These are phyloP conservation scores for Coprinellus micaceus DNA, from an alignment of 768 basidiomycete species.

Conservation along the genomic window DNA sequence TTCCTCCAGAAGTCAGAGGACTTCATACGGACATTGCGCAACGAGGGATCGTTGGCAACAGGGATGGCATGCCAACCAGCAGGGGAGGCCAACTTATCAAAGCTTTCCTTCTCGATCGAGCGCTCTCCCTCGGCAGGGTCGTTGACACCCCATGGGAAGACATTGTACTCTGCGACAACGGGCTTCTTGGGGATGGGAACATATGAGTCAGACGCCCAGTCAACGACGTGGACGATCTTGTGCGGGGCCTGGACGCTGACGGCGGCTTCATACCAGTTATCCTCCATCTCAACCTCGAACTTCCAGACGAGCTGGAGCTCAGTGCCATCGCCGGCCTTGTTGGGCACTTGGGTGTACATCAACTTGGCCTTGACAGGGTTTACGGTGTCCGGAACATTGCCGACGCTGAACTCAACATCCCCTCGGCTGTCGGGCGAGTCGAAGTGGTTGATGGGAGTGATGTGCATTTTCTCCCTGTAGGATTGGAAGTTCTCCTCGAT, in stretches of 20 bases:
- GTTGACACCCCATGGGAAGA: slow-evolving; percentile 81
- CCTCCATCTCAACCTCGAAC: slow-evolving; percentile 90
- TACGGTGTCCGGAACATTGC: slow-evolving; percentile 72
- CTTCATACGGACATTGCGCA: slow-evolving; percentile 21
- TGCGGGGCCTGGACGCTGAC: slow-evolving; percentile 74
- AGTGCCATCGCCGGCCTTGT: slow-evolving; percentile 49
- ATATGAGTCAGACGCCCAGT: slow-evolving; percentile 87
- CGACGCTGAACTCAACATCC: slow-evolving; percentile 37
- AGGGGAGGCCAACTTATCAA: slow-evolving; percentile 78
- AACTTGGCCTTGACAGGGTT: slow-evolving; percentile 77
- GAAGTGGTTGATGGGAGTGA: slow-evolving; percentile 41
- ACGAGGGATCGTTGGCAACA: slow-evolving; percentile 59
- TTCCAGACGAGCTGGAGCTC: slow-evolving; percentile 81
- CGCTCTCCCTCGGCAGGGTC: slow-evolving; percentile 76
- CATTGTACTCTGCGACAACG: slow-evolving; percentile 53
- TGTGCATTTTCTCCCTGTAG: slow-evolving; percentile 48
- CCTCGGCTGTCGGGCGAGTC: slow-evolving; percentile 37
- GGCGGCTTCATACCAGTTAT: slow-evolving; percentile 95
- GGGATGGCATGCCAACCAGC: slow-evolving; percentile 91
- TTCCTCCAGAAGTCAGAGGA: slow-evolving; percentile 47
- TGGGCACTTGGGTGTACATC: slow-evolving; percentile 80
- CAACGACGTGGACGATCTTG: slow-evolving; percentile 82
- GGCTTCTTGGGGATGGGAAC: slow-evolving; percentile 36
- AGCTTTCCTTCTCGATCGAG: slow-evolving; percentile 55
- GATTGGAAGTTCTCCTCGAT: slow-evolving; percentile 48